These are phyloP conservation scores for Raffaelea albimanens DNA, from an alignment of 2,329 filamentous ascomycete genomes.

Conservation along the genomic window DNA sequence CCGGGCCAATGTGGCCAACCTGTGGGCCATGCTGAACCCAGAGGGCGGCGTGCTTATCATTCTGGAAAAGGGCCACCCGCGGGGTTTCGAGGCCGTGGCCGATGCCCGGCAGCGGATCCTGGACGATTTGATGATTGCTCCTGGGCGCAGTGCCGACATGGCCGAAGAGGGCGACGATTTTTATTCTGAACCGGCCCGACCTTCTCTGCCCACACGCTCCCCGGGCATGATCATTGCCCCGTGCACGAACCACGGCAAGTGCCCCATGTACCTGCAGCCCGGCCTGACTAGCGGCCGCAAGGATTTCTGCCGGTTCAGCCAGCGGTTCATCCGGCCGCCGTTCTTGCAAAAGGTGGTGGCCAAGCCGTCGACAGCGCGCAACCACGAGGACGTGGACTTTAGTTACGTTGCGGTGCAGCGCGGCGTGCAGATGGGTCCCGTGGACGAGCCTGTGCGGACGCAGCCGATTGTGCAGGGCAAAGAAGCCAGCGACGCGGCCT, in stretches of 20 bases:
- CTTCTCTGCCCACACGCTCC: conserved; percentile 11
- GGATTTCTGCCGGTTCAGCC: conserved; percentile 84
- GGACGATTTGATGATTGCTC: conserved; percentile 61
- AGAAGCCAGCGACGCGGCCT: conserved; percentile 17
- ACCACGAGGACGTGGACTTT: conserved; percentile 85
- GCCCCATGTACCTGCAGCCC: conserved; percentile 75
- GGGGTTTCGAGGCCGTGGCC: conserved; percentile 87
- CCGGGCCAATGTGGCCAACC: conserved; percentile 71
- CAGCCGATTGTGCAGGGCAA: conserved; percentile 1
- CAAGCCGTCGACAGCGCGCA: conserved; percentile 49
- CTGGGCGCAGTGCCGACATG: conserved; percentile 22
- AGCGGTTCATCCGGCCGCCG: conserved; percentile 75
- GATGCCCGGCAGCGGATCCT: conserved; percentile 73
- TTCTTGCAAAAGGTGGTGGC: conserved; percentile 73
- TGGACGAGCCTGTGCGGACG: conserved; percentile 25
- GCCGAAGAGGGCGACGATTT: background rate
- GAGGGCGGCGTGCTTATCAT: conserved; percentile 80
- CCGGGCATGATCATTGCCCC: conserved; percentile 58
- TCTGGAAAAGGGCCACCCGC: conserved; percentile 82
- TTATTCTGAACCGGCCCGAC: too few species aligned
- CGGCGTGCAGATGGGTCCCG: conserved; percentile 30
- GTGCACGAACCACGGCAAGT: conserved; percentile 82
- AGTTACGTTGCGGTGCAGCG: conserved; percentile 82
- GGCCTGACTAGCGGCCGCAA: conserved; percentile 67
- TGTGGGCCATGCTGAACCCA: conserved; percentile 79